Evolutionary conservation across 2,329 filamentous ascomycete species (phyloP).

Genomic region (Ophiostoma pallidulum): DNA sequence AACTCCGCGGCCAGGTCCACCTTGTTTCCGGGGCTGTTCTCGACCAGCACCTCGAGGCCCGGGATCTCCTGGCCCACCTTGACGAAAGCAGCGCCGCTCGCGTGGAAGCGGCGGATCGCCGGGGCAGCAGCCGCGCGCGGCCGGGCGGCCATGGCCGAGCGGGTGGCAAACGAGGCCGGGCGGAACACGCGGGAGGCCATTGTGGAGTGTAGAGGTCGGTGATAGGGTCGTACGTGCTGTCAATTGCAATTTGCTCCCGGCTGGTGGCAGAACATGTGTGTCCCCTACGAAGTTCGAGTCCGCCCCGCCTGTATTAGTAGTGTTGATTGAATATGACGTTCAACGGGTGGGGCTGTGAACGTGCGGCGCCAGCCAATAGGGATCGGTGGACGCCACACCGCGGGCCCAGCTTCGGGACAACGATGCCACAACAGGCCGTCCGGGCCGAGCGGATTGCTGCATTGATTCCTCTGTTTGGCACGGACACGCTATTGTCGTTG

Average conservation of each 20-base stretch:
- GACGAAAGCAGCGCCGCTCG: constrained; percentile 53
- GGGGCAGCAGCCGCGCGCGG: background rate
- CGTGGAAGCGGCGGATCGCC: constrained; percentile 46
- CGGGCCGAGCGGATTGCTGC: too few species aligned
- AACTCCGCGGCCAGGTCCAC: constrained; percentile 78
- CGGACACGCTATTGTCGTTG: too few species aligned
- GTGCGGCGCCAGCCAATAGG: too few species aligned
- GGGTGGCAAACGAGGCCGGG: constrained; percentile 9
- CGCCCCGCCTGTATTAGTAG: too few species aligned
- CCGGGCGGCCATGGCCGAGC: constrained; percentile 4
- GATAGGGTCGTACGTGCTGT: background rate
- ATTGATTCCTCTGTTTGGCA: too few species aligned
- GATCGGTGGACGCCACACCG: too few species aligned
- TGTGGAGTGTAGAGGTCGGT: background rate
- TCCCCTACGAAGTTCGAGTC: too few species aligned
- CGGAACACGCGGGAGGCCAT: constrained; percentile 16
- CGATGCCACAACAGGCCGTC: too few species aligned
- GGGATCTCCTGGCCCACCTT: constrained; percentile 74
- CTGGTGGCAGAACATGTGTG: too few species aligned
- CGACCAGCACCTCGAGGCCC: constrained; percentile 64
- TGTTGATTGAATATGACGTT: too few species aligned
- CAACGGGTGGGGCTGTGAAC: too few species aligned
- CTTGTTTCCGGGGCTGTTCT: constrained; percentile 85
- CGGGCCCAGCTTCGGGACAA: too few species aligned
- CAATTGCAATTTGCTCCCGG: background rate